Evolutionary conservation across 805 yeast species (phyloP), one percentile per base, ranked within the genome.

Genomic region (Candida tallmaniae): DNA sequence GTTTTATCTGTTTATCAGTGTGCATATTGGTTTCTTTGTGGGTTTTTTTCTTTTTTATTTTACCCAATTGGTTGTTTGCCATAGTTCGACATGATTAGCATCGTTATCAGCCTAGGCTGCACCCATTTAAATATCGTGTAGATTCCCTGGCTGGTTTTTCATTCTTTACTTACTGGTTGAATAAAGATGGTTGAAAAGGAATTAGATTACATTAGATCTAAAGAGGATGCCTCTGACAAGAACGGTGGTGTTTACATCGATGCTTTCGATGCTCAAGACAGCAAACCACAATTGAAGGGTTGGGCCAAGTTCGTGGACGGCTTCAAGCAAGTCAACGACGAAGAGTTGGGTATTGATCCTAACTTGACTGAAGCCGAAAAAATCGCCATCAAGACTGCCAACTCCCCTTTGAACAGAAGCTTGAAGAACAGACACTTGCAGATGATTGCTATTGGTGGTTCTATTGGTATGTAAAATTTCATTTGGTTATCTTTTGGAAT

Each of bases 401-500:
- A 62, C 44, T 59, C 77, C 31, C 78, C 78, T 11, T 59, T 72
- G 38, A 57, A 69, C 23, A 62, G 82, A 44, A 54, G 69, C 9
- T 65, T 80, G 34, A 78, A 75, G 46, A 68, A 74, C 29, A 71
- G 90, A 52, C 90, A 84, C 54, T 60, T 80, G 47, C 77, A 78
- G 44, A 77, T 80, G 74, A 72, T 80, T 41, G 78, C 85, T 23
- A 74, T 80, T 44, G 93, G 90, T 47, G 89, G 90, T 33, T 74
- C 83, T 40, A 83, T 85, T 48, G 29, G 29, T 23, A 23, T 95
- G 95, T 50, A 82, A 90, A 11, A 95, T 93, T 54, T 66, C n/a
- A n/a, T n/a, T n/a, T n/a, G n/a, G n/a, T n/a, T n/a, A n/a, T n/a
- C n/a, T n/a, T n/a, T n/a, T n/a, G n/a, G n/a, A n/a, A n/a, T n/a